Evolutionary conservation across 495 filamentous ascomycete genomes (phyloP).

Genomic region (Hypoxylon fragiforme): DNA sequence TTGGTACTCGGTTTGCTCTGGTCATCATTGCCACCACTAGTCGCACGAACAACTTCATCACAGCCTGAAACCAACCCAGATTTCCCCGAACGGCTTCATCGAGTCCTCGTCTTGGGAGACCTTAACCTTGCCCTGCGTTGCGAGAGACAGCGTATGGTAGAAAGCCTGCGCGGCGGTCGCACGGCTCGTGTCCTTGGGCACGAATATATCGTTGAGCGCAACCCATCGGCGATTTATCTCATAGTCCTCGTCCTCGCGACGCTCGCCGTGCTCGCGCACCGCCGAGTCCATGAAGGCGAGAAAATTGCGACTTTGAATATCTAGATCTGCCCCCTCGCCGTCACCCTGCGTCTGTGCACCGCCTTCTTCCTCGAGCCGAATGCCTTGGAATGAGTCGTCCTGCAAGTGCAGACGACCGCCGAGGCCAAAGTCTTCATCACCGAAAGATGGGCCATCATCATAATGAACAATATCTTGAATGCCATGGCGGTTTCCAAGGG

Average conservation of each 20-base stretch:
- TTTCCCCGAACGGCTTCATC: constrained; percentile 41
- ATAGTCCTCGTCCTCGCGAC: constrained; percentile 41
- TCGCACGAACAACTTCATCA: no score
- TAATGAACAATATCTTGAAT: constrained; percentile 44
- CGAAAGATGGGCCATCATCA: constrained; percentile 41
- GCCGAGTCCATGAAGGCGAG: constrained; percentile 59
- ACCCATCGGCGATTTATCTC: constrained; percentile 42
- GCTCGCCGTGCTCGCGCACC: constrained; percentile 42
- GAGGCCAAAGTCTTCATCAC: constrained; percentile 26
- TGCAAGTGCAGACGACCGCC: constrained; percentile 38
- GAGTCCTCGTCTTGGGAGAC: constrained; percentile 55
- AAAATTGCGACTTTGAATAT: constrained; percentile 47
- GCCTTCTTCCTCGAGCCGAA: neutral
- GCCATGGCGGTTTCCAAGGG: constrained; percentile 39
- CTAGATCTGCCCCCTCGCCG: constrained; percentile 31
- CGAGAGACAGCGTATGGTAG: constrained; percentile 71
- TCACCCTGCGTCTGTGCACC: neutral
- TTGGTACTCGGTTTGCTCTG: no score
- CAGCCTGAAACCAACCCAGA: constrained; percentile 38
- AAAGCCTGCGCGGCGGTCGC: constrained; percentile 72
- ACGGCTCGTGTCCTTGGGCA: constrained; percentile 54
- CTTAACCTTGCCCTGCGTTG: constrained; percentile 61
- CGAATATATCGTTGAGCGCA: constrained; percentile 66
- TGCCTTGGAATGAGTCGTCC: constrained; percentile 22
- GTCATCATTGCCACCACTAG: no score